Evolutionary conservation across 108 stramenopile genomes (phyloP).

Genomic region (Chaetoceros muelleri): DNA sequence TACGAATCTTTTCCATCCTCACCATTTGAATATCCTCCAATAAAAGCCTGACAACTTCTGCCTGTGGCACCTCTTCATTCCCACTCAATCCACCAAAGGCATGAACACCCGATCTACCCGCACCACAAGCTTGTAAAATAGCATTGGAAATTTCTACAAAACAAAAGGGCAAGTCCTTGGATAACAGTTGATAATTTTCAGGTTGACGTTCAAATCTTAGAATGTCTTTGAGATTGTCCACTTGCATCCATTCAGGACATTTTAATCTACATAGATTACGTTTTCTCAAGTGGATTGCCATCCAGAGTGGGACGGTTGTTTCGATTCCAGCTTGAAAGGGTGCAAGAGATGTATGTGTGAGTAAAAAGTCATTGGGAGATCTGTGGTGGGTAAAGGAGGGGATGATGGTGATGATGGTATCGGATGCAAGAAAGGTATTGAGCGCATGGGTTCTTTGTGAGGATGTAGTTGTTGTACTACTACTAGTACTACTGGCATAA

Average conservation of each 20-base stretch:
- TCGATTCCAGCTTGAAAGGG: slow-evolving; percentile 43
- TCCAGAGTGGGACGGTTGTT: slow-evolving; percentile 62
- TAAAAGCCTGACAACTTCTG: slow-evolving; percentile 30
- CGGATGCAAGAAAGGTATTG: slow-evolving; percentile 40
- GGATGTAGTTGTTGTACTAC: no score
- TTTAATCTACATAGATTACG: slow-evolving; percentile 45
- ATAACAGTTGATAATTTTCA: slow-evolving; percentile 28
- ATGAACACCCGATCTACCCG: slow-evolving; percentile 17
- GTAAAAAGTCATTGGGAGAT: slow-evolving; percentile 1
- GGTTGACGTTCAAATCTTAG: slow-evolving; percentile 47
- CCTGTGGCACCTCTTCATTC: slow-evolving; percentile 20
- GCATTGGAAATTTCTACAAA: slow-evolving; percentile 61
- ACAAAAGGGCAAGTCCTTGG: slow-evolving; percentile 47
- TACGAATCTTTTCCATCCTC: slow-evolving; percentile 65
- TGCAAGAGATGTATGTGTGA: slow-evolving; percentile 1
- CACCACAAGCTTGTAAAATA: slow-evolving; percentile 23
- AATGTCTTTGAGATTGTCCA: slow-evolving; percentile 32
- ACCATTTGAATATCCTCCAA: slow-evolving; percentile 60
- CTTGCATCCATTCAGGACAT: slow-evolving; percentile 46
- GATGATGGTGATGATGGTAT: slow-evolving; percentile 37
- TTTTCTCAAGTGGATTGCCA: slow-evolving; percentile 45
- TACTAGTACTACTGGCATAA: no score
- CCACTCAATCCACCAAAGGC: slow-evolving; percentile 9
- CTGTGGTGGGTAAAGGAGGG: slow-evolving; percentile 40
- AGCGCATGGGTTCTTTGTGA: background rate